Percentiles rank a stretch among this genome's conserved stretches.
These are phyloP conservation scores for Capsella rubella DNA, from an alignment of 441 rosid genomes.

Conservation along the genomic window DNA sequence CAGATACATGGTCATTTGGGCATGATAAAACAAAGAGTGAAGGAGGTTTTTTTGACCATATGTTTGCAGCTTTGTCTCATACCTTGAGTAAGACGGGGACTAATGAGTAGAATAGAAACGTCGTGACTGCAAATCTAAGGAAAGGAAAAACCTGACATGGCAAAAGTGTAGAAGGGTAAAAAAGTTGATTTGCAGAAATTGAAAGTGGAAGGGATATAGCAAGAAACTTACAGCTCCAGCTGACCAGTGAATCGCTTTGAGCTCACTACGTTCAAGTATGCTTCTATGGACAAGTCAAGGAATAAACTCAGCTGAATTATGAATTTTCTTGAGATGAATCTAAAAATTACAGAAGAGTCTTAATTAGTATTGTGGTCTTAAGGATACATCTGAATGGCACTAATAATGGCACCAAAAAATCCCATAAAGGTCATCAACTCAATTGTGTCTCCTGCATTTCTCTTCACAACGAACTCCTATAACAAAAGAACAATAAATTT, in stretches of 20 bases:
- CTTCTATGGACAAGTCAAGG: not conserved
- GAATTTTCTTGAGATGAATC: not conserved
- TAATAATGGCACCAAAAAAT: conserved; percentile 77
- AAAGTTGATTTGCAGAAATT: not conserved
- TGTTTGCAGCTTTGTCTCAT: not conserved
- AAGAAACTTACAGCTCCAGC: not conserved
- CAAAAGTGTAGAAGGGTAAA: not conserved
- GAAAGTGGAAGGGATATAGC: not conserved
- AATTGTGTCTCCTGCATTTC: conserved; percentile 67
- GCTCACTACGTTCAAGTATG: not conserved
- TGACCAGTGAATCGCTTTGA: not conserved
- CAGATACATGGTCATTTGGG: not conserved
- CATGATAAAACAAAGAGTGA: not conserved
- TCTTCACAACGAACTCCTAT: conserved; percentile 95
- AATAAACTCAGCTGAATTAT: not conserved
- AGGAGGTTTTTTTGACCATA: not conserved
- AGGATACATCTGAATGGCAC: conserved; percentile 97
- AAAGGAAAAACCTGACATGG: not conserved
- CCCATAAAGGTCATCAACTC: conserved; percentile 89
- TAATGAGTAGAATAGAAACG: not conserved
- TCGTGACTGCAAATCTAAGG: not conserved
- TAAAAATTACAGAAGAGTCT: not conserved
- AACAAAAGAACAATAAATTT: conserved; percentile 9
- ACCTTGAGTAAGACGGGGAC: not conserved
- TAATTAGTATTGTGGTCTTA: conserved; percentile 5